Evolutionary conservation across 441 rosid species (phyloP), one percentile per base, ranked within the genome.

Genomic region (Populus trichocarpa): DNA sequence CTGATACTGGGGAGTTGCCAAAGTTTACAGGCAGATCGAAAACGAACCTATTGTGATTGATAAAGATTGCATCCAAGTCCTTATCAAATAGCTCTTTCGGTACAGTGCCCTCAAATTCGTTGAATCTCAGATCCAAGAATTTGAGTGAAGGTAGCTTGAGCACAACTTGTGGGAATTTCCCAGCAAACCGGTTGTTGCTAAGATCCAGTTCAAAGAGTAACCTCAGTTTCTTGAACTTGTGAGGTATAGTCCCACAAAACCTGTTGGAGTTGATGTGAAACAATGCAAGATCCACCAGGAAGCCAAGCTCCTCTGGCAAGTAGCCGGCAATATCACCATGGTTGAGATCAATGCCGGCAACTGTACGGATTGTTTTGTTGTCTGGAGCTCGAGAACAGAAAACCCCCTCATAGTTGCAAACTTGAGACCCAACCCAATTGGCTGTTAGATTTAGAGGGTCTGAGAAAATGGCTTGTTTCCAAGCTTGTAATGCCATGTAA

Each of bases 1-100:
- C 98, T 4, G 99, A 95, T 46, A 93, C 97, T 2, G 99, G 99
- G 5, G 99, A 95, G 87, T 91, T 93, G 0, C 99, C 97, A 2
- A 95, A 86, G 74, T 93, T 95, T 46, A 88, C 90, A 2, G 99
- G 99, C 20, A 95, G 79, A 78, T 93, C 82, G 74, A 95, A 95
- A 70, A 82, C 88, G 86, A 95, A 93, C 78, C 98, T 91, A 80
- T 95, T 95, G 84, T 89, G 88, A 78, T 95, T 93, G 80, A 95
- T 89, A 79, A 95, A 95, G 87, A 95, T 89, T 4, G 99, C 98
- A 76, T 95, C 97, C 42, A 95, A 67, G 69, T 86, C 85, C 80
- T 92, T 93, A 50, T 91, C 95, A 66, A 96, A 96, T 2, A 96
- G 89, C 80, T 87, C 93, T 76, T 75, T 90, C 0, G 98, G 98